Conservation (phyloP, 2,329 filamentous ascomycete genomes). For the Fonsecaea pugnacius region DNA sequence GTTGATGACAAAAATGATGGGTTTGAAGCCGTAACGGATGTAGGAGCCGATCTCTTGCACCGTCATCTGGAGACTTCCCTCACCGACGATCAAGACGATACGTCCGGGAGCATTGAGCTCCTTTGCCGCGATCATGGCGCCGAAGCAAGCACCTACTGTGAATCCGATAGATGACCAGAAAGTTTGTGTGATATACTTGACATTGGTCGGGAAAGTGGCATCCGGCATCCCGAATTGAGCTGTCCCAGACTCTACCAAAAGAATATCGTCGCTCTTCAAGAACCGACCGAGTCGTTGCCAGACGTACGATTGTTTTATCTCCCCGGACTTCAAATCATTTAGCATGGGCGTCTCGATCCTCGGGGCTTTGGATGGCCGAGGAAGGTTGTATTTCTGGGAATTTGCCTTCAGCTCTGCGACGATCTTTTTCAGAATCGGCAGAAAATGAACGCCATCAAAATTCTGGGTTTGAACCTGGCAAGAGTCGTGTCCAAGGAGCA, state of each 20-base stretch:
- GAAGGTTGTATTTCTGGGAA: constrained; percentile 27
- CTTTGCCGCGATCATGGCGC: constrained; percentile 35
- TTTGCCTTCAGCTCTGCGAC: constrained; percentile 25
- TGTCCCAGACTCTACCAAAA: constrained; percentile 38
- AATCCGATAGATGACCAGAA: constrained; percentile 40
- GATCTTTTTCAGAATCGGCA: constrained; percentile 30
- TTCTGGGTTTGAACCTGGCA: constrained; percentile 24
- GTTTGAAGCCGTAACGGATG: constrained; percentile 37
- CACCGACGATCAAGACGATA: constrained; percentile 38
- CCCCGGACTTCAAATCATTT: constrained; percentile 30
- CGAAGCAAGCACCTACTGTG: constrained; percentile 37
- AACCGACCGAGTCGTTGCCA: constrained; percentile 32
- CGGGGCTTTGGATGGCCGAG: constrained; percentile 12
- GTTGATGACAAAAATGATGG: constrained; percentile 39
- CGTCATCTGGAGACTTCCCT: constrained; percentile 40
- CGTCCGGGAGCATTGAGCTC: constrained; percentile 35
- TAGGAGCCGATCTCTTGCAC: constrained; percentile 40
- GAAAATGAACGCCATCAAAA: constrained; percentile 40
- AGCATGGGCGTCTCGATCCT: constrained; percentile 28
- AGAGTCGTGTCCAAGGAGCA: constrained; percentile 41
- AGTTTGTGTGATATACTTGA: constrained; percentile 35
- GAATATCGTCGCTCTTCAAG: constrained; percentile 33
- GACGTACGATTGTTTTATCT: constrained; percentile 29
- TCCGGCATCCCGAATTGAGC: constrained; percentile 38
- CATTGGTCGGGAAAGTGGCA: constrained; percentile 35